Evolutionary conservation across 2,329 filamentous ascomycete species (phyloP).

Genomic region (Septoria petroselini): DNA sequence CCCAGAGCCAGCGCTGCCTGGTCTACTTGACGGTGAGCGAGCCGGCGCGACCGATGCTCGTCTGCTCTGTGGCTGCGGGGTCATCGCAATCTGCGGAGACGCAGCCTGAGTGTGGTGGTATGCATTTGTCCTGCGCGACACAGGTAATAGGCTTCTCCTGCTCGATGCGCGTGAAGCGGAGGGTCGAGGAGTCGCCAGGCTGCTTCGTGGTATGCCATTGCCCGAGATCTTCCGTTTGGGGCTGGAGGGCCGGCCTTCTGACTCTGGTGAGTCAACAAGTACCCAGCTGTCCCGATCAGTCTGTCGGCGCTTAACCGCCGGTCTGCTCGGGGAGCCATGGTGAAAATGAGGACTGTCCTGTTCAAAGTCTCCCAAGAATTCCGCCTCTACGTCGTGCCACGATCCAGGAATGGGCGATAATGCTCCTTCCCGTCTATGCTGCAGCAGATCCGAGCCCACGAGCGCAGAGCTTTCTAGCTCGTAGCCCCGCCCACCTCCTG

Average conservation of each 20-base stretch:
- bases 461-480: slow-evolving; percentile 42
- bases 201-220: slow-evolving; percentile 28
- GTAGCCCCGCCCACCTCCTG: slow-evolving; percentile 75
- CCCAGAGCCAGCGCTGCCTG: slow-evolving; percentile 18
- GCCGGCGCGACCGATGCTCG: slow-evolving; percentile 56
- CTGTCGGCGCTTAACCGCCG: slow-evolving; percentile 45
- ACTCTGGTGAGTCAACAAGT: slow-evolving; percentile 46
- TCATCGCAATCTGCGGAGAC: slow-evolving; percentile 31
- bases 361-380: slow-evolving; percentile 47
- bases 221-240: slow-evolving; percentile 38
- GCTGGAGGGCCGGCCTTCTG: slow-evolving; percentile 54
- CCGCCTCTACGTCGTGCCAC: slow-evolving; percentile 51
- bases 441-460: slow-evolving; percentile 24
- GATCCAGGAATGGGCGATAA: slow-evolving; percentile 53
- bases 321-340: slow-evolving; percentile 22
- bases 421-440: slow-evolving; percentile 28
- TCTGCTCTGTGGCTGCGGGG: slow-evolving; percentile 35
- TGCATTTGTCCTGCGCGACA: slow-evolving; percentile 42
- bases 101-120: slow-evolving; percentile 35
- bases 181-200: slow-evolving; percentile 18
- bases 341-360: slow-evolving; percentile 44
- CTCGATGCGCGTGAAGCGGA: slow-evolving; percentile 35
- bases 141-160: slow-evolving; percentile 41
- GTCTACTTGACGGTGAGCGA: slow-evolving; percentile 40
- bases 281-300: slow-evolving; percentile 51